A percentile compares a stretch with the other conserved stretches of the same genome.
phyloP scores from a whole-genome alignment of 208 protist species.

The Spongospora subterranea region DNA sequence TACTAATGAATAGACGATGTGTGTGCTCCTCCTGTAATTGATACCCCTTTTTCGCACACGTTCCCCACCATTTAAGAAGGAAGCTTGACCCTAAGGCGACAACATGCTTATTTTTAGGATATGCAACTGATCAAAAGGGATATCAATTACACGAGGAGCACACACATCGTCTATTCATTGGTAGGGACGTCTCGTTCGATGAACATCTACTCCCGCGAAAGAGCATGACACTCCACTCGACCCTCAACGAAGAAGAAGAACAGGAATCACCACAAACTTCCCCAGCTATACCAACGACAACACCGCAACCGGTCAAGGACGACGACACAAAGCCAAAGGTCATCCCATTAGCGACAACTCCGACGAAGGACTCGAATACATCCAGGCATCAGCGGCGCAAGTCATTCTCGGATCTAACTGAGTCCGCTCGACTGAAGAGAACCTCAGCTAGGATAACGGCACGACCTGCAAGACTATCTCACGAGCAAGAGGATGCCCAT shows the following conservation, averaged over 20 bases:
- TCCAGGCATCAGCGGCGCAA: not conserved
- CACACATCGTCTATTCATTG: not conserved
- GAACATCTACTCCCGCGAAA: not conserved
- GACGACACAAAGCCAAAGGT: not conserved
- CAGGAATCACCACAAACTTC: not conserved
- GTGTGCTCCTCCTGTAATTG: not conserved
- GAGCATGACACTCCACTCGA: not conserved
- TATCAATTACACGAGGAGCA: not conserved
- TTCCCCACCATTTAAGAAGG: not conserved
- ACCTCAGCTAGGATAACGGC: not conserved
- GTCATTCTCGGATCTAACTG: not conserved
- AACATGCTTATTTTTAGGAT: not conserved
- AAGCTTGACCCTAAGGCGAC: not conserved
- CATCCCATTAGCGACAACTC: not conserved
- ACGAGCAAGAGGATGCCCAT: not conserved
- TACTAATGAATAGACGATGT: not conserved
- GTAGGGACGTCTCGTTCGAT: not conserved
- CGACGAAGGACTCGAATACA: not conserved
- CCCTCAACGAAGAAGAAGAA: not conserved
- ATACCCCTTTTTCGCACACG: not conserved
- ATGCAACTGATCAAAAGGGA: not conserved
- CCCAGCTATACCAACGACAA: not conserved
- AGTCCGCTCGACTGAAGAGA: not conserved
- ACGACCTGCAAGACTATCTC: not conserved
- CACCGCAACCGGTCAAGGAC: not conserved